phyloP scores from a whole-genome alignment of 306 rosid genomes.

The Calophaca sinica region DNA sequence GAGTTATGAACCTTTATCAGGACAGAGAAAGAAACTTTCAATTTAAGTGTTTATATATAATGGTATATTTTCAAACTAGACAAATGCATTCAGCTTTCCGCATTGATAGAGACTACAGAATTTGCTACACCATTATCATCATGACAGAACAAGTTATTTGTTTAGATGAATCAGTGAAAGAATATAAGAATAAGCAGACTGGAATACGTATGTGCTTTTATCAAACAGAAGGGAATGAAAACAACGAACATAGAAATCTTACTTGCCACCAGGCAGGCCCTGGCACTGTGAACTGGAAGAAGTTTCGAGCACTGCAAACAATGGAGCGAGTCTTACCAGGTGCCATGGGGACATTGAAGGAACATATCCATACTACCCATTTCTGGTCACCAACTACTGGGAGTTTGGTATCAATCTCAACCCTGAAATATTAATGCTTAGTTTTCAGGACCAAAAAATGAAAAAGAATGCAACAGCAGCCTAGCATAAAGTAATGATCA shows the following conservation, averaged over 20 bases:
- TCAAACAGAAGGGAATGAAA: neutral
- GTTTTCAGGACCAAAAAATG: neutral
- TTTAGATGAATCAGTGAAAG: conserved; percentile 19
- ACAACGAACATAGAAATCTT: conserved; percentile 42
- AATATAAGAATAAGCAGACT: neutral
- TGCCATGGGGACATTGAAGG: conserved; percentile 96
- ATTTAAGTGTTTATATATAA: too few relatives aligned
- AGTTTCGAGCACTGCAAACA: conserved; percentile 96
- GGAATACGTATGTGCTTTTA: neutral
- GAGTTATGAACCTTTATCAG: neutral
- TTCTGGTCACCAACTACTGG: conserved; percentile 84
- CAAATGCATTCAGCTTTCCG: neutral
- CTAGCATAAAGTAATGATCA: neutral
- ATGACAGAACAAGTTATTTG: conserved; percentile 8
- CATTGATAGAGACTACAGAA: conserved; percentile 1
- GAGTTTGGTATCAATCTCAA: conserved; percentile 86
- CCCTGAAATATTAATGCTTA: conserved; percentile 53
- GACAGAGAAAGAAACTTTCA: neutral
- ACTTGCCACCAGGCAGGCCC: conserved; percentile 99
- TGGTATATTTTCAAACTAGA: neutral
- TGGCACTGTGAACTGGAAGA: conserved; percentile 90
- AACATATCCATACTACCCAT: conserved; percentile 96
- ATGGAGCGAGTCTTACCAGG: conserved; percentile 98
- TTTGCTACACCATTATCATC: neutral
- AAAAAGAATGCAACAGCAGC: conserved; percentile 21